Base-by-base conservation (phyloP, 2,329 filamentous ascomycete species). In the Aspergillus sp. region DNA sequence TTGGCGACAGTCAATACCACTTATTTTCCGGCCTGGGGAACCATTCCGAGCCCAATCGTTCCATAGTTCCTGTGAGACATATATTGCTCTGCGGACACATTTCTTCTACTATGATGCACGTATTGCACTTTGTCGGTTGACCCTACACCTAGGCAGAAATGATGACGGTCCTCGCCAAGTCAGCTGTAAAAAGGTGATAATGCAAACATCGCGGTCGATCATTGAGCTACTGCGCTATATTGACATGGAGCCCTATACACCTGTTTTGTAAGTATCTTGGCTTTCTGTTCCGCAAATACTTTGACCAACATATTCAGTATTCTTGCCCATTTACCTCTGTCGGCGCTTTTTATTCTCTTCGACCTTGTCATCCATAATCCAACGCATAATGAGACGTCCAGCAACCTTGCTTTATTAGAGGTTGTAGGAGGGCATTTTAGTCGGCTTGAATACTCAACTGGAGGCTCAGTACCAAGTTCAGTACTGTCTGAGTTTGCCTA, bases 371-470 rank as follows among this genome's bases (percentile, higher is more conserved):
- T 71, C 5, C 65, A 69, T 44, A 60, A 68, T 33, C 67, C 66
- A 1, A 49, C 39, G 5, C 58, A 67, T 29, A 51, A 56, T 0
- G 65, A 70, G 30, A 69, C 61, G 0, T 54, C 42, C 33, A 59
- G 49, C 3, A 70, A 72, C 40, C 56, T 73, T 1, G 58, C 64
- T 3, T 54, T 71, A 1, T 56, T 74, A 7, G 70, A 71, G 37
- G 62, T 72, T 45, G 67, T 56, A 5, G 66, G 62, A 6, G 70
- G 67, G 1, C 68, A 73, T 47, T 74, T 74, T 36, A 69, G 65
- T 38, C 57, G 65, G 6, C 52, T 73, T 6, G 71, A 73, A 19
- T 19, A 19, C 19, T 19, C 19, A 19, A 19, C 19, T 19, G 19
- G 19, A 2, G 19, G 19, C 19, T 19, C 19, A 19, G 19, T 19